Conservation (phyloP, 2,329 filamentous ascomycete genomes). For the Blumeriella jaapii region DNA sequence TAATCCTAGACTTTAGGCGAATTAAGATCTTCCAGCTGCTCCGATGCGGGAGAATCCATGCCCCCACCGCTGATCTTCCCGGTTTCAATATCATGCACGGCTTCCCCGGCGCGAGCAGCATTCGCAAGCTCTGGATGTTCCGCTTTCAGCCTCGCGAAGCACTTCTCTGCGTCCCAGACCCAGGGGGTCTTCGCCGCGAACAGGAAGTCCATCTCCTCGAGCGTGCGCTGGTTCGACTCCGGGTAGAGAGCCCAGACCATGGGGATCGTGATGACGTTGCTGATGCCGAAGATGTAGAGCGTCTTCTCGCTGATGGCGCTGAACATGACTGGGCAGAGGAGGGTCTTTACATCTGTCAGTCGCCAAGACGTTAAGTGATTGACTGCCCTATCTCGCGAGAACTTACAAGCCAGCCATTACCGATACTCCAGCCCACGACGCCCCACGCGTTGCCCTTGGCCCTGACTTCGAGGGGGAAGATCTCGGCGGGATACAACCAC, state of each 20-base stretch:
- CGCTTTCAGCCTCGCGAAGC: slow-evolving; percentile 48
- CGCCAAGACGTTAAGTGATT: too few species aligned
- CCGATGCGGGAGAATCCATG: neutral
- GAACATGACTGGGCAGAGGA: slow-evolving; percentile 32
- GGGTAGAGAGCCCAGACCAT: slow-evolving; percentile 61
- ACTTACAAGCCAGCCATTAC: slow-evolving; percentile 52
- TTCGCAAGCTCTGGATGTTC: slow-evolving; percentile 42
- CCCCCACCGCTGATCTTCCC: slow-evolving; percentile 1
- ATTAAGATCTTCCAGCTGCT: neutral
- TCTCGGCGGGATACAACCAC: slow-evolving; percentile 60
- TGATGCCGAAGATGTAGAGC: slow-evolving; percentile 60
- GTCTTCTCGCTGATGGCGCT: slow-evolving; percentile 55
- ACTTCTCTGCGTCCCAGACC: slow-evolving; percentile 60
- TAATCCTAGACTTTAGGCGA: neutral
- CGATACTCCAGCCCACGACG: slow-evolving; percentile 65
- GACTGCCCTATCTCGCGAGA: slow-evolving; percentile 8
- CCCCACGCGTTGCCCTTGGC: slow-evolving; percentile 68
- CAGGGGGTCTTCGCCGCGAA: slow-evolving; percentile 57
- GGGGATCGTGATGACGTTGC: slow-evolving; percentile 53
- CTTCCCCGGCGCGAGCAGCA: slow-evolving; percentile 1
- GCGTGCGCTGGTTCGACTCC: slow-evolving; percentile 60
- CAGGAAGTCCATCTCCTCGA: slow-evolving; percentile 65
- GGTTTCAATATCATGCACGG: slow-evolving; percentile 1
- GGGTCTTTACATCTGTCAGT: slow-evolving; percentile 27
- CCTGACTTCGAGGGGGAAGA: slow-evolving; percentile 59